Evolutionary conservation across 139 green algal species (phyloP), one percentile per base, ranked within the genome.

Genomic region (Nannochloris sp.): DNA sequence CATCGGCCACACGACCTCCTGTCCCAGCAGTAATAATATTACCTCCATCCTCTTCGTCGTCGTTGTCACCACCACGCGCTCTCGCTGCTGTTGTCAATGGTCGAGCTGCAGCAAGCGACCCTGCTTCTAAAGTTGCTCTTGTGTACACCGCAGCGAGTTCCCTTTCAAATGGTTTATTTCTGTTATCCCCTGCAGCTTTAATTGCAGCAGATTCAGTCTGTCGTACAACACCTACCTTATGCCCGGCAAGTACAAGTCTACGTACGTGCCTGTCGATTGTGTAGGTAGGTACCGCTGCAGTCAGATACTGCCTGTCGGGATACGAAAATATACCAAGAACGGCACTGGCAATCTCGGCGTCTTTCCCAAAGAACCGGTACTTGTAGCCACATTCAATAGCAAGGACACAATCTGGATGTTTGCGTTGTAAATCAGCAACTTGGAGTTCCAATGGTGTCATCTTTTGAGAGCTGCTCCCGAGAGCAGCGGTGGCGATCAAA

Each of bases 301-400:
- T 91, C 33, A 95, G 67, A 72, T 91, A 97, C 64, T 82, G 83
- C 58, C 82, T 81, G 61, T 96, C 85, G 6, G 73, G 25, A 60
- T 38, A 56, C 24, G 19, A 25, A 30, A 35, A 34, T 38, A 63
- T 69, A 37, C 25, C 23, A 6, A 54, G 12, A 23, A 81, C 71
- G 23, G 33, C 65, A 1, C 75, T 34, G 25, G 77, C 89, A 14
- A 76, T 64, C 53, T 91, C 83, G 3, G 92, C 92, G 68, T 97
- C 92, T 7, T 83, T 70, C 2, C 90, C 92, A 77, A 95, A 97
- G 27, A 97, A 87, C 0, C 82, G 67, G 23, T 85, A 74, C 72
- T 86, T 86, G 83, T 93, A 93, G 12, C 87, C 87, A 24, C 93
- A 86, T 76, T 95, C 90, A 8, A 96, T 78, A 3, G 89, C 37